These are phyloP conservation scores for Lactarius evosmus DNA, from an alignment of 768 basidiomycete species.

Conservation along the genomic window DNA sequence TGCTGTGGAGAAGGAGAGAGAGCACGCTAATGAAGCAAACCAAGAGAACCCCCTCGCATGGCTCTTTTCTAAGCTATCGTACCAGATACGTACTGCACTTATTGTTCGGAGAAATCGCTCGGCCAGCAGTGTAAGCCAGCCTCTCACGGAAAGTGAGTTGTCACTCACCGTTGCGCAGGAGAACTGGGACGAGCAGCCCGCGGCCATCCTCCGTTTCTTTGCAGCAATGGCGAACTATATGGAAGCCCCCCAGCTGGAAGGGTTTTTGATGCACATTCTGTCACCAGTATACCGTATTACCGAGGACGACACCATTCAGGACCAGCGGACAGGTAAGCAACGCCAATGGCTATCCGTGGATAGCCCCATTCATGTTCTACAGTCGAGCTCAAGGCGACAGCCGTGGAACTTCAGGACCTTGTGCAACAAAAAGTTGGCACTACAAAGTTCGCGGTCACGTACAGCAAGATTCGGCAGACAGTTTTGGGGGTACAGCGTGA, in stretches of 20 bases:
- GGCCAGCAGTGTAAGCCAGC: conserved; percentile 41
- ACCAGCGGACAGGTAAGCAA: conserved; percentile 69
- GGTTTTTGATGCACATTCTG: conserved; percentile 79
- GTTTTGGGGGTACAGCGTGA: conserved; percentile 65
- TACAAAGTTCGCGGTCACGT: conserved; percentile 74
- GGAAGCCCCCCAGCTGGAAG: conserved; percentile 53
- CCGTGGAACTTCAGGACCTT: conserved; percentile 81
- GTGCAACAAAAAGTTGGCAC: conserved; percentile 84
- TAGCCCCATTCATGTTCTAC: not conserved
- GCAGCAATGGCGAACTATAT: conserved; percentile 84
- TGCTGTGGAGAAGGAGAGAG: conserved; percentile 13
- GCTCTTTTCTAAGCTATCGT: conserved; percentile 93
- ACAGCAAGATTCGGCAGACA: conserved; percentile 77
- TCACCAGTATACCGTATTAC: conserved; percentile 82
- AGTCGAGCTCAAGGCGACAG: conserved; percentile 84
- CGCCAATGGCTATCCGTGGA: not conserved
- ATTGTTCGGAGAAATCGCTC: conserved; percentile 62
- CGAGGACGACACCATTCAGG: conserved; percentile 82
- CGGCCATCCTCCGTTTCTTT: conserved; percentile 85
- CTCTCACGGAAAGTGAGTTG: not conserved
- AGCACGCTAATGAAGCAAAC: conserved; percentile 12
- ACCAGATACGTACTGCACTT: conserved; percentile 74
- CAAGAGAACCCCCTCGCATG: conserved; percentile 64
- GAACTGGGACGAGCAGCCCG: conserved; percentile 81
- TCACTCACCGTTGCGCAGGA: conserved; percentile 42